phyloP scores from a whole-genome alignment of 441 rosid genomes.

The Viola pubescens region DNA sequence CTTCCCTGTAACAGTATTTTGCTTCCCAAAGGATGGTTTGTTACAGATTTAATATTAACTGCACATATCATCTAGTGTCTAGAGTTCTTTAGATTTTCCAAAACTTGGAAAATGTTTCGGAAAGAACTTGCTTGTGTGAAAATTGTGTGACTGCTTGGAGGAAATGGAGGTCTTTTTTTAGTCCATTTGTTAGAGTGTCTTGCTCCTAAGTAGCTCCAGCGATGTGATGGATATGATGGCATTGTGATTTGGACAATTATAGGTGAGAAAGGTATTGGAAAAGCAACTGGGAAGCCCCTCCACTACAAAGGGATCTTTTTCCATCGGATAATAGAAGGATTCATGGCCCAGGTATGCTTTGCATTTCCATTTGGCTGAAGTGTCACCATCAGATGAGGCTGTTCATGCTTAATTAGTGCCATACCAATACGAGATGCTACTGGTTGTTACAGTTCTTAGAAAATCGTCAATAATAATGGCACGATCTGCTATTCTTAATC shows the following conservation, averaged over 20 bases:
- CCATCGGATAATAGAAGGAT: slow-evolving; percentile 88
- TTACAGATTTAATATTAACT: too few species aligned
- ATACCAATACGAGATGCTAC: too few species aligned
- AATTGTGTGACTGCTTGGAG: neutral
- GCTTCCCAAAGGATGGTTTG: too few species aligned
- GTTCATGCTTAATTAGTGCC: neutral
- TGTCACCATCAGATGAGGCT: neutral
- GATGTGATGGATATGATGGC: slow-evolving; percentile 4
- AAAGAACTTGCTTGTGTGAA: too few species aligned
- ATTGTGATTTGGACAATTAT: slow-evolving; percentile 17
- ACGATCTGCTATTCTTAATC: neutral
- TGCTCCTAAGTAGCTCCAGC: neutral
- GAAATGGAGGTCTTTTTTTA: neutral
- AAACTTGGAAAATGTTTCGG: too few species aligned
- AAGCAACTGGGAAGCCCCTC: slow-evolving; percentile 73
- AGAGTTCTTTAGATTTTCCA: too few species aligned
- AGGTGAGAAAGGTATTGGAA: slow-evolving; percentile 90
- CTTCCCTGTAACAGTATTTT: too few species aligned
- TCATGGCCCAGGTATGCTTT: slow-evolving; percentile 87
- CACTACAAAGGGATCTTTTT: slow-evolving; percentile 77
- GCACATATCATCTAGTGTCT: too few species aligned
- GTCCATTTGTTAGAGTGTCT: neutral
- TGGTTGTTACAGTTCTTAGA: neutral
- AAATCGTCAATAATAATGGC: neutral
- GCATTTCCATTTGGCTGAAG: slow-evolving; percentile 9